phyloP scores from a whole-genome alignment of 345 rosid species.

The Salix dunnii region DNA sequence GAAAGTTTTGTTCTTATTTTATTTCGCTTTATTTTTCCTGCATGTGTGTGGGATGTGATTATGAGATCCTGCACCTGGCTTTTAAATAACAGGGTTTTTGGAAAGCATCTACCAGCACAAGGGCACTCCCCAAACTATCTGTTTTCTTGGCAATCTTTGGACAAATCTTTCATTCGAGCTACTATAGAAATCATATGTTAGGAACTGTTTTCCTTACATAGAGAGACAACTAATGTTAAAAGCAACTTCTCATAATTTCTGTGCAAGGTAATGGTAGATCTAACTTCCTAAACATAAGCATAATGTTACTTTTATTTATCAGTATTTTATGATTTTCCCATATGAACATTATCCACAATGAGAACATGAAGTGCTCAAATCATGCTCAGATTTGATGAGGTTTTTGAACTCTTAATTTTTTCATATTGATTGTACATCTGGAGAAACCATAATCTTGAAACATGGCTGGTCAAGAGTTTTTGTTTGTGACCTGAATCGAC shows the following conservation, averaged over 20 bases:
- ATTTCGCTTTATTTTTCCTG: neutral
- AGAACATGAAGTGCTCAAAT: neutral
- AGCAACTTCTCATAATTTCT: neutral
- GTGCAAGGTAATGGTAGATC: neutral
- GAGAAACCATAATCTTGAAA: neutral
- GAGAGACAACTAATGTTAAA: neutral
- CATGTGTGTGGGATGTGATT: neutral
- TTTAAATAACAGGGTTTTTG: neutral
- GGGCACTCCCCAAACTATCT: neutral
- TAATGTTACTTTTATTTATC: neutral
- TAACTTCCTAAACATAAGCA: neutral
- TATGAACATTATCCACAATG: neutral
- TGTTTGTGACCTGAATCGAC: neutral
- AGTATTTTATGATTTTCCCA: neutral
- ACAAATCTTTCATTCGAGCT: neutral
- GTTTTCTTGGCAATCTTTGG: neutral
- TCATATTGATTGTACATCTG: neutral
- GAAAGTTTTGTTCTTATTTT: neutral
- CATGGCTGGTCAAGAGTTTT: neutral
- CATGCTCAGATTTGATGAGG: neutral
- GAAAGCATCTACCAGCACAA: neutral
- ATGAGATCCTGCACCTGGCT: neutral
- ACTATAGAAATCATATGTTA: neutral
- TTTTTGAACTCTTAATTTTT: neutral
- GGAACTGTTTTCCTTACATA: neutral